phyloP scores from a whole-genome alignment of 352 stramenopile genomes.

The Globisporangium spiculum region DNA sequence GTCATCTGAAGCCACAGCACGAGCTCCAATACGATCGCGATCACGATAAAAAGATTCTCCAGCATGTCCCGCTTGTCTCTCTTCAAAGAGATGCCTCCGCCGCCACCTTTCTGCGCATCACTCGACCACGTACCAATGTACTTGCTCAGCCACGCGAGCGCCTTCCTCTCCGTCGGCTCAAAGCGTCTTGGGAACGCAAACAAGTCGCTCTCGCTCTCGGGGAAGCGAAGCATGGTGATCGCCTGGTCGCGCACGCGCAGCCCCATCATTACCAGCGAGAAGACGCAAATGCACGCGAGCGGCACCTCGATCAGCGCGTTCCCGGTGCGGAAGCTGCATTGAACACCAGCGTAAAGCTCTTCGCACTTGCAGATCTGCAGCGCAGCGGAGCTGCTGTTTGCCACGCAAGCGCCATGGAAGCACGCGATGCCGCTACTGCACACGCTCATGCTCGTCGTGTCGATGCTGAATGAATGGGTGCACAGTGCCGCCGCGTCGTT shows the following conservation, averaged over 20 bases:
- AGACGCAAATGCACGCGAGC: constrained; percentile 35
- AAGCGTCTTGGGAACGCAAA: constrained; percentile 45
- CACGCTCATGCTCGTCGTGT: background rate
- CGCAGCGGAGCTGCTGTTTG: constrained; percentile 10
- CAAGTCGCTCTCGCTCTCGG: constrained; percentile 21
- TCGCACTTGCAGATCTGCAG: constrained; percentile 37
- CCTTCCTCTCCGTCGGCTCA: background rate
- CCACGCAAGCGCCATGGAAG: constrained; percentile 48
- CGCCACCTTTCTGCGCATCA: constrained; percentile 22
- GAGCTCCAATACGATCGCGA: constrained; percentile 39
- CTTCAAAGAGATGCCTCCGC: constrained; percentile 14
- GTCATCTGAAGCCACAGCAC: constrained; percentile 45
- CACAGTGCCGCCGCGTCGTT: background rate
- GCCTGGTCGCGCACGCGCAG: constrained; percentile 27
- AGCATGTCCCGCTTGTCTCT: constrained; percentile 20
- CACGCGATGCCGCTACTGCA: constrained; percentile 25
- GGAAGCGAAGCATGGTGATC: constrained; percentile 35
- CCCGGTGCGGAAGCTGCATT: constrained; percentile 41
- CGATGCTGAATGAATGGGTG: background rate
- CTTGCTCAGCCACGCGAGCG: background rate
- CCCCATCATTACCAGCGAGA: constrained; percentile 34
- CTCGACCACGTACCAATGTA: constrained; percentile 41
- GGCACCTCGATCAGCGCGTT: constrained; percentile 54
- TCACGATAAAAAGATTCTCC: constrained; percentile 32
- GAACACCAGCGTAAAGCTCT: constrained; percentile 39